Conservation (phyloP, 345 rosid species). For the Populus pruinosa region DNA sequence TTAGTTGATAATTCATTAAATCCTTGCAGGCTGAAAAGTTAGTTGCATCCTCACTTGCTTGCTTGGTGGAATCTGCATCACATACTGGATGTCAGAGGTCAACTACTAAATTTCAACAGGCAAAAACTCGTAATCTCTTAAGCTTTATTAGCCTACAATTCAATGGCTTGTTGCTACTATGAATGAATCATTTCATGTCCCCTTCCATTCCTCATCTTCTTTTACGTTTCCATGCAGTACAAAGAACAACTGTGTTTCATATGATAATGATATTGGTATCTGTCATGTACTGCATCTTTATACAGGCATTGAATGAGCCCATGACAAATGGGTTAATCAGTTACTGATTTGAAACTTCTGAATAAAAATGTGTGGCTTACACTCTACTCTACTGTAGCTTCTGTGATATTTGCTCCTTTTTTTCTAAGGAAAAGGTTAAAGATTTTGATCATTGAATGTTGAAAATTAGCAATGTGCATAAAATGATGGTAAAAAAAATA, state of each 20-base stretch:
- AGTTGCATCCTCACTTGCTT: slow-evolving; percentile 73
- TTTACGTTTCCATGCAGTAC: neutral
- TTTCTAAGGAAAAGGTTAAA: no score
- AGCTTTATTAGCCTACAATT: slow-evolving; percentile 5
- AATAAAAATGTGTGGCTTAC: neutral
- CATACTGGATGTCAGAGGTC: slow-evolving; percentile 28
- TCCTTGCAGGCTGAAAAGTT: slow-evolving; percentile 72
- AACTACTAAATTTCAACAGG: slow-evolving; percentile 68
- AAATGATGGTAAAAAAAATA: neutral
- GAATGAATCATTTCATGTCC: neutral
- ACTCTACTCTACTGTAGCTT: neutral
- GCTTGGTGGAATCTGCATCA: slow-evolving; percentile 49
- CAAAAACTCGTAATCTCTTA: slow-evolving; percentile 27
- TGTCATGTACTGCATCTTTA: neutral
- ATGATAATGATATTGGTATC: neutral
- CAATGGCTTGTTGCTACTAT: neutral
- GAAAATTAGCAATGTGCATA: neutral
- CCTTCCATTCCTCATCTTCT: slow-evolving; percentile 3
- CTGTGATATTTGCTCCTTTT: neutral
- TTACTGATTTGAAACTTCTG: neutral
- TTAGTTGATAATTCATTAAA: neutral
- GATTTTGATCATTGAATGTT: neutral
- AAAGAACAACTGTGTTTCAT: neutral
- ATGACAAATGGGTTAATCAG: neutral
- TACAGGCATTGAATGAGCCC: neutral